Evolutionary conservation across 2,329 filamentous ascomycete species (phyloP).

Genomic region (Colletotrichum sp.): DNA sequence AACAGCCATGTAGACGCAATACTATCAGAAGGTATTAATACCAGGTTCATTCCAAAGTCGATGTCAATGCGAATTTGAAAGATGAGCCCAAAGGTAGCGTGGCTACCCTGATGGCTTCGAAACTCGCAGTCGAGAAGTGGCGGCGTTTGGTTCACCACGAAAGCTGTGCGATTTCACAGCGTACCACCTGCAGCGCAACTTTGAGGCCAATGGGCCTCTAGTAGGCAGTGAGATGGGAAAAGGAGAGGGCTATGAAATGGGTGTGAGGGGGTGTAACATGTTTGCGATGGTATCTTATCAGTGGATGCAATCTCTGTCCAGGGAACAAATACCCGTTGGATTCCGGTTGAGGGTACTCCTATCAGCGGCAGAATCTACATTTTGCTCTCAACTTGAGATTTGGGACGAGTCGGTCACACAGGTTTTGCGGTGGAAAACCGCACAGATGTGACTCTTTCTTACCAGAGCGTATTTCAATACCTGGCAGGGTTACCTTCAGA

Average conservation of each 20-base stretch:
- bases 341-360: neutral
- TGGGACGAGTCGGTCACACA: neutral
- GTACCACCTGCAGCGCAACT: neutral
- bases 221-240: too few relatives aligned
- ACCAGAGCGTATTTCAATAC: neutral
- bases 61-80: neutral
- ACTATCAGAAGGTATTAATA: fast-evolving
- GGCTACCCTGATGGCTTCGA: neutral
- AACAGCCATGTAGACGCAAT: neutral
- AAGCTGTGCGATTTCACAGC: fast-evolving
- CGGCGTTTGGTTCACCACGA: neutral
- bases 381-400: neutral
- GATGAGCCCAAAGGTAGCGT: neutral
- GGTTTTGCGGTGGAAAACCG: neutral
- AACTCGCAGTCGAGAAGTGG: neutral
- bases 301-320: neutral
- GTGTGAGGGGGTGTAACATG: neutral
- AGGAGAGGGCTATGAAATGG: neutral
- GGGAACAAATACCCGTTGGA: neutral
- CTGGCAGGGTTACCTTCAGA: neutral
- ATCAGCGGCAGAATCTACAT: neutral
- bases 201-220: neutral
- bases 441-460: neutral
- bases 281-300: neutral
- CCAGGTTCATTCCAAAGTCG: too few relatives aligned